Percentiles rank a stretch among this genome's conserved stretches.
These are phyloP conservation scores for Elsinoe perseae DNA, from an alignment of 2,329 filamentous ascomycete species.

Conservation along the genomic window DNA sequence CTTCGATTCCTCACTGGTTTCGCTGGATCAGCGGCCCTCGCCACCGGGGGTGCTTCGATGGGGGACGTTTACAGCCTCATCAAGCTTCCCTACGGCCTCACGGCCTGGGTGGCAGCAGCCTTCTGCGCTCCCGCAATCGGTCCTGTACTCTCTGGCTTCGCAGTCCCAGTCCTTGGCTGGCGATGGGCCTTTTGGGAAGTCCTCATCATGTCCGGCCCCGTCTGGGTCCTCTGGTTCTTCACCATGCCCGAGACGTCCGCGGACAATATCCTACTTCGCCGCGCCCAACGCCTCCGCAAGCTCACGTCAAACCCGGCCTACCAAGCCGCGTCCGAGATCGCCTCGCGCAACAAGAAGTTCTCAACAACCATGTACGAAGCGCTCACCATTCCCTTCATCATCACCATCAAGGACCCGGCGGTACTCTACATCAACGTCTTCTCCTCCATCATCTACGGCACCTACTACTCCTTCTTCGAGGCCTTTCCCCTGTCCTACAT, in stretches of 20 bases:
- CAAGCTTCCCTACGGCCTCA: constrained; percentile 39
- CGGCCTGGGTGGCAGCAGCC: constrained; percentile 39
- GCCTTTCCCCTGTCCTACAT: constrained; percentile 36
- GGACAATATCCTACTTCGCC: constrained; percentile 53
- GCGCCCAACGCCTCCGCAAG: constrained; percentile 54
- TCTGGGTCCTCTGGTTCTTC: constrained; percentile 51
- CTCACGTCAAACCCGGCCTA: constrained; percentile 50
- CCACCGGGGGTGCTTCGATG: constrained; percentile 45
- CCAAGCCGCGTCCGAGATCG: constrained; percentile 57
- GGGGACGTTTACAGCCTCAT: constrained; percentile 45
- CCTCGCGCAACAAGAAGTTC: constrained; percentile 48
- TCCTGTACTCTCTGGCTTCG: constrained; percentile 53
- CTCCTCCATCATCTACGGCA: constrained; percentile 28
- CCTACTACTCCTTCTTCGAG: constrained; percentile 32
- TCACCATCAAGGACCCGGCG: constrained; percentile 29
- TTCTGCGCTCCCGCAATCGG: constrained; percentile 49
- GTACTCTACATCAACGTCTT: constrained; percentile 29
- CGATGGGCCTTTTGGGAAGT: constrained; percentile 59
- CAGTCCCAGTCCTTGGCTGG: constrained; percentile 51
- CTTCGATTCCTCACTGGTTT: constrained; percentile 57
- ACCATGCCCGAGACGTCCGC: constrained; percentile 57
- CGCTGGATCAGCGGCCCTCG: constrained; percentile 58
- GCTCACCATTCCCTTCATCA: constrained; percentile 28
- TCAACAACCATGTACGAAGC: constrained; percentile 46
- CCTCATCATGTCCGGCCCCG: constrained; percentile 52